Percentiles rank a stretch among this genome's conserved stretches.
These are phyloP conservation scores for Pleurotus tuoliensis DNA, from an alignment of 768 basidiomycete genomes.

Conservation along the genomic window DNA sequence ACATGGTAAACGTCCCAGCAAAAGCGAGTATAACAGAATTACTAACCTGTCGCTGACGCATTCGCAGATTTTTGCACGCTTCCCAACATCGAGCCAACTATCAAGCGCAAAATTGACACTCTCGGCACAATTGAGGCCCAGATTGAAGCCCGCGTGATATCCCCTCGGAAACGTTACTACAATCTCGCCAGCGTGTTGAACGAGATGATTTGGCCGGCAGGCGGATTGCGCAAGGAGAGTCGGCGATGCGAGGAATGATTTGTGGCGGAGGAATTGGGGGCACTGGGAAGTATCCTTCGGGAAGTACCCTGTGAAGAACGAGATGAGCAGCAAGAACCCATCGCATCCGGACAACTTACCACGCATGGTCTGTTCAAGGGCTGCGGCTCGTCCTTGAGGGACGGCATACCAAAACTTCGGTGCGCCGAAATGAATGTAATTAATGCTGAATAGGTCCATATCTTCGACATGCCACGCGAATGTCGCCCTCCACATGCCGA, in stretches of 20 bases:
- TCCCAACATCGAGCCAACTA: constrained; percentile 87
- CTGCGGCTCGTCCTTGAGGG: constrained; percentile 73
- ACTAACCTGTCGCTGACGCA: constrained; percentile 71
- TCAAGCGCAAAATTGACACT: constrained; percentile 96
- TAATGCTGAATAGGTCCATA: constrained; percentile 98
- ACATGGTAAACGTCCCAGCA: background rate
- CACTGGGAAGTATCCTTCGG: constrained; percentile 83
- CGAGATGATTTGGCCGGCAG: constrained; percentile 79
- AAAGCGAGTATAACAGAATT: background rate
- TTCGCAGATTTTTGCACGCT: constrained; percentile 71
- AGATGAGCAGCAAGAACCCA: constrained; percentile 4
- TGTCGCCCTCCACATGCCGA: constrained; percentile 98
- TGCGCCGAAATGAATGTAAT: constrained; percentile 97
- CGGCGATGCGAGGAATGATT: constrained; percentile 92
- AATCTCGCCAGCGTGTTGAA: constrained; percentile 93
- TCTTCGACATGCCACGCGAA: constrained; percentile 99
- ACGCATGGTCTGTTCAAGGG: constrained; percentile 88
- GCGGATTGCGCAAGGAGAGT: constrained; percentile 73
- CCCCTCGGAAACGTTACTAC: constrained; percentile 94
- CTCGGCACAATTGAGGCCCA: constrained; percentile 95
- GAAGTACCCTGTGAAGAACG: constrained; percentile 70
- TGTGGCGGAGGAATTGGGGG: constrained; percentile 93
- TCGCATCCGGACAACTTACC: constrained; percentile 38
- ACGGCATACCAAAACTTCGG: constrained; percentile 98
- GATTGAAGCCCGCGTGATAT: constrained; percentile 96